A percentile compares a stretch with the other conserved stretches of the same genome.
phyloP scores from a whole-genome alignment of 1,139 yeast genomes.

The Yamadazyma jaroonii region DNA sequence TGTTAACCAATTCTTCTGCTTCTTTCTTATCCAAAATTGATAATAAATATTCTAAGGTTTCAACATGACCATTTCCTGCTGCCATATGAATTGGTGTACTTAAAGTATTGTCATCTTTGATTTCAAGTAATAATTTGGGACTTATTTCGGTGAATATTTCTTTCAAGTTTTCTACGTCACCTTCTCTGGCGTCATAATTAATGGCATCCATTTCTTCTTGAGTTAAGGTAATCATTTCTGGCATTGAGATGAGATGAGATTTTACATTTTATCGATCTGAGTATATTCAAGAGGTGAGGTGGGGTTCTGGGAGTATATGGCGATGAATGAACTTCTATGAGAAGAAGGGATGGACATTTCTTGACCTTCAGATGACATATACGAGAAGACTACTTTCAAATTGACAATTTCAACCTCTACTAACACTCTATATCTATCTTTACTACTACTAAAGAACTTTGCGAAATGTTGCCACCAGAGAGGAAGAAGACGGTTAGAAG shows the following conservation, averaged over 20 bases:
- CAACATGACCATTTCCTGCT: conserved; percentile 88
- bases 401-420: too few relatives aligned
- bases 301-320: too few relatives aligned
- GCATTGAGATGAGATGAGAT: conserved; percentile 10
- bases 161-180: conserved; percentile 73
- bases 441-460: conserved; percentile 23
- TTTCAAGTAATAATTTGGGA: conserved; percentile 45
- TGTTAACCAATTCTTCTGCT: conserved; percentile 48
- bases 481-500: conserved; percentile 32
- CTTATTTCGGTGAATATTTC: conserved; percentile 65
- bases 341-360: too few relatives aligned
- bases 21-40: conserved; percentile 45
- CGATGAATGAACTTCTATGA: too few relatives aligned
- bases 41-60: conserved; percentile 59
- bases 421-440: too few relatives aligned
- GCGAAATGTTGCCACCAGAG: conserved; percentile 12
- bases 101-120: conserved; percentile 61
- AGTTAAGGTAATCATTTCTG: conserved; percentile 26
- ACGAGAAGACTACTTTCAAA: too few relatives aligned
- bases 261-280: too few relatives aligned
- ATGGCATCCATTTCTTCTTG: conserved; percentile 84
- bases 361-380: too few relatives aligned
- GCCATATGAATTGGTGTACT: conserved; percentile 92
- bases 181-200: conserved; percentile 79
- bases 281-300: too few relatives aligned